These are phyloP conservation scores for Torulaspora gathmanii DNA, from an alignment of 805 yeast genomes.

Conservation along the genomic window DNA sequence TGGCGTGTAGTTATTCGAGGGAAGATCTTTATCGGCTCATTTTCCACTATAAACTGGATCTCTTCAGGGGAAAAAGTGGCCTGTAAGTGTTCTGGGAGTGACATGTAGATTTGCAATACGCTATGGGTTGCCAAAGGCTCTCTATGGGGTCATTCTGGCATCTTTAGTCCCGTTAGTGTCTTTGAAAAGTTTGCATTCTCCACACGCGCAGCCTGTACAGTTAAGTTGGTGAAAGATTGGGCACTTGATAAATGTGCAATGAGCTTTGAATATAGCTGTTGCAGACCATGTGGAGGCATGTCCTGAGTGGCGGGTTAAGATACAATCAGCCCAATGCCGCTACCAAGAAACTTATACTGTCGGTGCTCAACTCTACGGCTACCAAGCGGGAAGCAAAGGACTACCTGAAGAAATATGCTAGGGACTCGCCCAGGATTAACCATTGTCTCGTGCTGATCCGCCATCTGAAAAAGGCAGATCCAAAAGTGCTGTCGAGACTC, in stretches of 20 bases:
- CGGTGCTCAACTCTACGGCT: constrained; percentile 84
- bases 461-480: constrained; percentile 15
- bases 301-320: constrained; percentile 9
- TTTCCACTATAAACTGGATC: constrained; percentile 79
- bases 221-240: background rate
- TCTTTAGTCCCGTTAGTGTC: background rate
- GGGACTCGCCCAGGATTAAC: constrained; percentile 19
- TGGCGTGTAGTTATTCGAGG: constrained; percentile 51
- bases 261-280: background rate
- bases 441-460: constrained; percentile 31
- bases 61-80: constrained; percentile 69
- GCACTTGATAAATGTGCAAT: background rate
- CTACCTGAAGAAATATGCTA: constrained; percentile 64
- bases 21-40: constrained; percentile 64
- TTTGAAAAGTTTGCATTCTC: constrained; percentile 1
- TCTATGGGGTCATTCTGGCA: background rate
- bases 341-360: constrained; percentile 64
- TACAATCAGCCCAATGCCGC: constrained; percentile 28
- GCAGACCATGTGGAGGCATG: constrained; percentile 21
- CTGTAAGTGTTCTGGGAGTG: constrained; percentile 53
- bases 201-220: background rate
- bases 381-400: constrained; percentile 88
- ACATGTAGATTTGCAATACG: constrained; percentile 41
- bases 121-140: too few relatives aligned
- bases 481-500: constrained; percentile 14